Conservation (phyloP, 805 yeast genomes). For the Ascoidea tarda region DNA sequence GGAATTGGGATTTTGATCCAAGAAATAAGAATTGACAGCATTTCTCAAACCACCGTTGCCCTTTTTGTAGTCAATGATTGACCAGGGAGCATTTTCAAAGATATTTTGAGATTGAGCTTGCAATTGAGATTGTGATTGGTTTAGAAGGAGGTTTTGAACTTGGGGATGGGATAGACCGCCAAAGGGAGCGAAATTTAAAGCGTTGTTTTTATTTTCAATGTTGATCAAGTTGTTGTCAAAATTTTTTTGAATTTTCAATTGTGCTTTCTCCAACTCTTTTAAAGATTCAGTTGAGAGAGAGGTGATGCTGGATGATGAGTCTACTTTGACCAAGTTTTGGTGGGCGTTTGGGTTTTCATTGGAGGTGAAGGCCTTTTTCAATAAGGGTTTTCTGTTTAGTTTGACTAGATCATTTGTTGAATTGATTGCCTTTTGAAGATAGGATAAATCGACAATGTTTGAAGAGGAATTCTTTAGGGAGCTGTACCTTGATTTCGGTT, state of each 20-base stretch:
- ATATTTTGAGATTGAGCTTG: conserved; percentile 16
- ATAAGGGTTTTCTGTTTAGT: conserved; percentile 2
- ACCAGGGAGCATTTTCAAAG: conserved; percentile 51
- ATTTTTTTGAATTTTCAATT: conserved; percentile 15
- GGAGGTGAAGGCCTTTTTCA: conserved; percentile 4
- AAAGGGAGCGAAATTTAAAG: conserved; percentile 40
- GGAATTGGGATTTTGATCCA: conserved; percentile 22
- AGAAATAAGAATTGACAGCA: conserved; percentile 55
- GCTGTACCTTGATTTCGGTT: conserved; percentile 28
- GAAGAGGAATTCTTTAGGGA: conserved; percentile 8
- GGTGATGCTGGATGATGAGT: conserved; percentile 6
- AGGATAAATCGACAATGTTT: background rate
- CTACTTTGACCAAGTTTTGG: background rate
- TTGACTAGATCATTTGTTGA: background rate
- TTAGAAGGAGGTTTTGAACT: conserved; percentile 28
- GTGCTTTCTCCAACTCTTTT: background rate
- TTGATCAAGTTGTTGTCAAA: conserved; percentile 12
- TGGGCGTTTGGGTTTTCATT: background rate
- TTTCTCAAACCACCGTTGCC: conserved; percentile 87
- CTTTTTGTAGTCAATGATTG: conserved; percentile 46
- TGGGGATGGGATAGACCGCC: conserved; percentile 66
- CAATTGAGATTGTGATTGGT: conserved; percentile 1
- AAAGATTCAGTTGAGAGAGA: too few relatives aligned
- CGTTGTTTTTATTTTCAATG: conserved; percentile 13
- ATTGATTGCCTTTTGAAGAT: too few relatives aligned